Conservation (phyloP, 1,284 basidiomycete species). For the Marasmius sp. region DNA sequence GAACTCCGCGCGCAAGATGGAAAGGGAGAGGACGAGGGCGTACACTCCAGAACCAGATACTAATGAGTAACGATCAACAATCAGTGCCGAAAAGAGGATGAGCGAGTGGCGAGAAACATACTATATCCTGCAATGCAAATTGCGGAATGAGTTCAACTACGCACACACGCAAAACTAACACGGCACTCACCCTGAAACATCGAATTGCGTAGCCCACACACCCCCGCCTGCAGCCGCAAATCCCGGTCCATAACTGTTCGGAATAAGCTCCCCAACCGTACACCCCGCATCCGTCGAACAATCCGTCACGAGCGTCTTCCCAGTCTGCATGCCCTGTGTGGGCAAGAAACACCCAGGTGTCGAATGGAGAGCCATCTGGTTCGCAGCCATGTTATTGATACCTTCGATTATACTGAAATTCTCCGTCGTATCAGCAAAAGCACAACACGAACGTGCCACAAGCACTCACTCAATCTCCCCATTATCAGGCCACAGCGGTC, state of each 20-base stretch:
- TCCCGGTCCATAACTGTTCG: conserved; percentile 50
- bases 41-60: conserved; percentile 70
- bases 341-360: conserved; percentile 31
- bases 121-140: conserved; percentile 19
- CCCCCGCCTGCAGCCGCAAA: conserved; percentile 64
- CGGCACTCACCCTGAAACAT: conserved; percentile 48
- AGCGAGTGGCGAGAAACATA: conserved; percentile 14
- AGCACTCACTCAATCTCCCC: conserved; percentile 52
- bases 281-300: conserved; percentile 53
- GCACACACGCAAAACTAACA: not conserved
- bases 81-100: not conserved
- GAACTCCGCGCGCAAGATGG: not conserved
- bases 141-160: too few species aligned
- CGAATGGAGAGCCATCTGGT: conserved; percentile 48
- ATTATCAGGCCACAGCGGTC: conserved; percentile 50
- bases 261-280: conserved; percentile 47
- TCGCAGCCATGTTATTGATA: conserved; percentile 43
- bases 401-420: conserved; percentile 45
- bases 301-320: conserved; percentile 34
- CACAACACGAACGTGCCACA: not conserved
- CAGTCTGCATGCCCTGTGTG: conserved; percentile 33
- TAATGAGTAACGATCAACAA: conserved; percentile 20
- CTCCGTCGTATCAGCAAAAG: not conserved
- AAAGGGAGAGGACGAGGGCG: conserved; percentile 18
- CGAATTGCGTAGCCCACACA: conserved; percentile 63